Evolutionary conservation across 176 grass and related monocot genomes (phyloP), one percentile per base, ranked within the genome.

Genomic region (Musa schizocarpa): DNA sequence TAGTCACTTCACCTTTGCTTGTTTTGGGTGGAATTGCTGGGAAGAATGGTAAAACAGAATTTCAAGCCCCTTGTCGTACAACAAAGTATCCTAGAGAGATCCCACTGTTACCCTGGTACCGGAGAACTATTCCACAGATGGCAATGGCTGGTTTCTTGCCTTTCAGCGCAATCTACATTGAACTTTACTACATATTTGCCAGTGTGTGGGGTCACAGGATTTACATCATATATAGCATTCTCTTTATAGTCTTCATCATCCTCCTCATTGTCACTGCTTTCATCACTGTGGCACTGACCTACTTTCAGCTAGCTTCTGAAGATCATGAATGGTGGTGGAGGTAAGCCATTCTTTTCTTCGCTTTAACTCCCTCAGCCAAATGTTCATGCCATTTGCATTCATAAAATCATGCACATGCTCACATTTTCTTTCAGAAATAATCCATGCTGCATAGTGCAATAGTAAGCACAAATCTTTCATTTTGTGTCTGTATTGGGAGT

Each of bases 261-360:
- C 52, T 74, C 20, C 53, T 74, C 10, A 55, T 74, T 54, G 72
- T 74, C 72, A 74, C 72, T 19, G 72, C 72, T 29, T 74, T 74
- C 52, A 74, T 74, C 16, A 74, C 53, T 9, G 22, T 74, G 52
- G 72, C 72, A 55, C 53, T 74, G 52, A 74, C 53, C 23, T 74
- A 74, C 53, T 74, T 56, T 57, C 72, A 74, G 72, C 52, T 56
- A 3, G 72, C 72, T 57, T 52, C 53, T 74, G 72, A 56, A 57
- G 72, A 74, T 17, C 52, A 74, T 74, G 13, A 56, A 57, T 74
- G 72, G 72, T 74, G 72, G 72, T 74, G 72, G 72, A 74, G 72
- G 72, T 74, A 74, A 74, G 72, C 53, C 53, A 9, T 1, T 61
- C 0, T 1, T 7, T 17, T 61, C 8, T 61, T 61, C 57, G 9